These are phyloP conservation scores for Plasmodium coatneyi DNA, from an alignment of 169 alveolate species.

Conservation along the genomic window DNA sequence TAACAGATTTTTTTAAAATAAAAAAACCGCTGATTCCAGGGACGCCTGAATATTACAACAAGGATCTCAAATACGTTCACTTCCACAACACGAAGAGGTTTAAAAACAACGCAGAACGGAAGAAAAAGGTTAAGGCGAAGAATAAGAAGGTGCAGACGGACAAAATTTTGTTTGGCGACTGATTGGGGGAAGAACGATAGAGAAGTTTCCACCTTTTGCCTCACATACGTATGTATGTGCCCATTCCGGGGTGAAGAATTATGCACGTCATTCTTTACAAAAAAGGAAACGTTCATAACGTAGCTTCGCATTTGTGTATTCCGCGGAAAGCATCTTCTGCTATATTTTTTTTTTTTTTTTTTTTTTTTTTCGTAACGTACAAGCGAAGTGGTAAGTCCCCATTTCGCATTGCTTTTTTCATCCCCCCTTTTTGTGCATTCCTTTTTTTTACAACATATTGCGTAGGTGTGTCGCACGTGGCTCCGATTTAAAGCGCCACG, in stretches of 20 bases:
- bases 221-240: not conserved
- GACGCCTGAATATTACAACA: slow-evolving; percentile 62
- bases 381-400: not conserved
- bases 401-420: not conserved
- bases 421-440: not conserved
- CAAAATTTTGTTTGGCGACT: slow-evolving; percentile 49
- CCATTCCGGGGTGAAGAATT: not conserved
- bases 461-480: not conserved
- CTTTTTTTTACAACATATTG: not conserved
- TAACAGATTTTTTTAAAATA: slow-evolving; percentile 53
- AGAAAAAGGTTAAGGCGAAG: slow-evolving; percentile 50
- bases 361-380: not conserved
- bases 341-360: not conserved
- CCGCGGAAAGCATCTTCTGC: not conserved
- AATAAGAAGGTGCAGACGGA: slow-evolving; percentile 63
- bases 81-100: slow-evolving; percentile 65
- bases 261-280: not conserved
- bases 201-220: not conserved
- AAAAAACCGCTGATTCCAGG: slow-evolving; percentile 71
- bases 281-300: not conserved
- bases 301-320: not conserved
- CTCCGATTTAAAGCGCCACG: not conserved
- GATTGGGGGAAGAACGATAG: not conserved
- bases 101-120: slow-evolving; percentile 58
- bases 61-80: slow-evolving; percentile 53